Evolutionary conservation across 371 early-diverging fungal genomes (phyloP), one percentile per base, ranked within the genome.

Genomic region (Catenaria anguillulae): DNA sequence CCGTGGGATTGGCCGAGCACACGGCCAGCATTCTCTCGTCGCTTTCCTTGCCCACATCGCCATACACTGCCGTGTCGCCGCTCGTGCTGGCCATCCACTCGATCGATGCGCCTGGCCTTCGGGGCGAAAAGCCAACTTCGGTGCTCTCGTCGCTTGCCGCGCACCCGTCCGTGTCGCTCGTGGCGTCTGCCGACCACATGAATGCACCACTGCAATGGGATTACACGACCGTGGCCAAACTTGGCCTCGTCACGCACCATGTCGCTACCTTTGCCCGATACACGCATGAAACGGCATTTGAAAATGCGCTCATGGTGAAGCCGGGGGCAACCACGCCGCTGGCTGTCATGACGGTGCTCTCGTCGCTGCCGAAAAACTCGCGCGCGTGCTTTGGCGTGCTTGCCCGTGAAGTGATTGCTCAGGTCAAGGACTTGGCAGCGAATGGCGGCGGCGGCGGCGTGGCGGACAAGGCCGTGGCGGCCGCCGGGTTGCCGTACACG

Each of bases 171-270:
- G 77, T 96, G 24, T 83, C 84, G 54, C 60, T 94, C n/a, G 65
- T 94, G 29, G 92, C 88, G 0, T 86, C 90, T 0, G 73, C 90
- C 17, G 97, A 97, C 72, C 89, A 94, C 68, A 87, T 93, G 66
- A 85, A 92, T 64, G 81, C 92, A 33, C 83, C 85, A 8, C 66
- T 93, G 43, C 69, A 93, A 31, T 94, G 92, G 93, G 93, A 94
- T 69, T 75, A 81, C 55, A 77, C 77, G 55, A 77, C 80, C 43
- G 61, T 78, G 0, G 71, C 79, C 21, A 74, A 77, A 26, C 92
- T 88, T 68, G 82, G 82, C 55, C 93, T 86, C 86, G 69, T 86
- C 2, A 90, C 87, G 86, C 93, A 93, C 68, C 92, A 94, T 64
- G 74, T 82, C 37, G 91, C 95, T 3, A 93, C 92, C 4, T 93